Evolutionary conservation across 2,329 filamentous ascomycete species (phyloP).

Genomic region (Bipolaris cookei): DNA sequence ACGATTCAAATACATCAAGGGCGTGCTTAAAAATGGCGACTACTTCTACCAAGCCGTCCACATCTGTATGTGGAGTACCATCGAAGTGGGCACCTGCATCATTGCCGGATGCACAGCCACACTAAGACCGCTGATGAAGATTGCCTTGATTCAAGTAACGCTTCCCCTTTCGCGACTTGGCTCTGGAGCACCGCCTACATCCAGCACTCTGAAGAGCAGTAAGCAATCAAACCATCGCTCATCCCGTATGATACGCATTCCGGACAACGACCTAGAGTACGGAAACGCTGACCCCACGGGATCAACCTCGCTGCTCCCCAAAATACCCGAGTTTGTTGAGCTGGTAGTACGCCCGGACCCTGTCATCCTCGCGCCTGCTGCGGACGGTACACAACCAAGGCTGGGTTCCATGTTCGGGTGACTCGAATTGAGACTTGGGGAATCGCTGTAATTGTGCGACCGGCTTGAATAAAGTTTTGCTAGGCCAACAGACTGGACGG

Average conservation of each 20-base stretch:
- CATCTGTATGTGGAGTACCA: slow-evolving; percentile 52
- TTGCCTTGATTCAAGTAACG: slow-evolving; percentile 1
- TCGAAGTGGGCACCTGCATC: slow-evolving; percentile 50
- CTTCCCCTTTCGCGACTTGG: neutral
- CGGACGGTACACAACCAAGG: neutral
- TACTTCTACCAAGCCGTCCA: slow-evolving; percentile 56
- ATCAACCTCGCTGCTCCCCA: neutral
- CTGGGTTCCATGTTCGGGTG: neutral
- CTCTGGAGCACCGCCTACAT: slow-evolving; percentile 7
- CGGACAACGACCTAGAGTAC: neutral
- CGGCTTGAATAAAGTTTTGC: neutral
- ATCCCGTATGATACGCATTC: neutral
- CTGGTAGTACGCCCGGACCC: slow-evolving; percentile 5
- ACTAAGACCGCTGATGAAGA: slow-evolving; percentile 56
- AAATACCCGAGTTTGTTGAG: slow-evolving; percentile 4
- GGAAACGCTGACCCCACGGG: neutral
- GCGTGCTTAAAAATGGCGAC: slow-evolving; percentile 51
- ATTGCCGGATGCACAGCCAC: slow-evolving; percentile 60
- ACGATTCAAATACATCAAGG: slow-evolving; percentile 57
- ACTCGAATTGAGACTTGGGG: neutral
- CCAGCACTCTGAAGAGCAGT: slow-evolving; percentile 8
- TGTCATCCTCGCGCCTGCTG: slow-evolving; percentile 4
- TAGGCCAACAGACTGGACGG: neutral
- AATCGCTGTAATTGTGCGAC: neutral
- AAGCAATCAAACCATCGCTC: slow-evolving; percentile 1